Evolutionary conservation across 352 stramenopile species (phyloP), one percentile per base, ranked within the genome.

Genomic region (Blastocystis sp.): DNA sequence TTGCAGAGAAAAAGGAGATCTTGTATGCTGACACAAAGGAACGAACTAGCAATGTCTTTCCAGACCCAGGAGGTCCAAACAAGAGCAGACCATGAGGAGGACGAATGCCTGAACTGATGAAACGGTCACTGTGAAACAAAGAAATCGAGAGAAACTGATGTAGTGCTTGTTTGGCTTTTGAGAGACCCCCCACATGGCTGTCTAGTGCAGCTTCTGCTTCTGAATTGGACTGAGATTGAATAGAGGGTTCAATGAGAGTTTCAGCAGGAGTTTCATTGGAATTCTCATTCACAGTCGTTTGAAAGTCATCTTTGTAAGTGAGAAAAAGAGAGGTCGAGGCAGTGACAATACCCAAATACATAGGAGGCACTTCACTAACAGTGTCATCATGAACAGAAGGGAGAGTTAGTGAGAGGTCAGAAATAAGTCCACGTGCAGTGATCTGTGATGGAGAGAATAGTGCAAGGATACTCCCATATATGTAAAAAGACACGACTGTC

Each of bases 21-120:
- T 76, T 56, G 85, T 96, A 98, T 91, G 98, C 96, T 47, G 97
- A 98, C 0, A 96, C 96, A 65, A 99, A 94, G 9, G 96, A 96
- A 90, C 99, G 99, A 4, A 97, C 96, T 78, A 98, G 95, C 11
- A 98, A 90, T 7, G 96, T 98, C 91, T 99, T 99, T 76, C 95
- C 96, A 91, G 95, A 98, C 24, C 96, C 96, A 2, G 96, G 96
- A 13, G 96, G 96, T 0, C 96, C 96, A 82, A 98, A 99, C 55
- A 98, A 95, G 5, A 99, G 93, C 20, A 99, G 95, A 56, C 96
- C 63, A 18, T 76, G 26, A 4, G 63, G 47, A 8, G 64, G 45
- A 20, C 16, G 30, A 11, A 89, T 78, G 11, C 59, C 13, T 7
- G 56, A 47, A 20, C 30, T 47, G 18, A 39, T 39, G 37, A 45